Evolutionary conservation across 345 rosid species (phyloP).

Genomic region (Fremontodendron californicum): DNA sequence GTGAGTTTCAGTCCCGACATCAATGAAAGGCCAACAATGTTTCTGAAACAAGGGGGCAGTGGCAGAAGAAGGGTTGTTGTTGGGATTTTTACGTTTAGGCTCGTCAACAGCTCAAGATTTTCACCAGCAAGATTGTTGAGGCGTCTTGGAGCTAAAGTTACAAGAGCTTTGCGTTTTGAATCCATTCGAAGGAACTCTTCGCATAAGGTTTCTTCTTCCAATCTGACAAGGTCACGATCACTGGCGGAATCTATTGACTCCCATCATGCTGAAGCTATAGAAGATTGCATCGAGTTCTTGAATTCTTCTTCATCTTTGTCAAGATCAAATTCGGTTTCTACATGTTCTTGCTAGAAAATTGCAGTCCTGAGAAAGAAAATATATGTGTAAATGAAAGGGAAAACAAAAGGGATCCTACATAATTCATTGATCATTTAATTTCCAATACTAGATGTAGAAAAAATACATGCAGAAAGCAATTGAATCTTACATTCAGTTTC

Average conservation of each 20-base stretch:
- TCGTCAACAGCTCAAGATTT: slow-evolving; percentile 29
- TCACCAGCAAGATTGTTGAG: slow-evolving; percentile 48
- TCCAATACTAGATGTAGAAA: not conserved
- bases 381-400: not conserved
- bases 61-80: slow-evolving; percentile 34
- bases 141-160: slow-evolving; percentile 53
- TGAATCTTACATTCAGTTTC: not conserved
- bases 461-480: not conserved
- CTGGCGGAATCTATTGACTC: slow-evolving; percentile 67
- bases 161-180: slow-evolving; percentile 45
- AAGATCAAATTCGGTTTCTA: slow-evolving; percentile 65
- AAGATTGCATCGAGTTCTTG: slow-evolving; percentile 89
- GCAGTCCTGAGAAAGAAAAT: not conserved
- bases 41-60: slow-evolving; percentile 40
- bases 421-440: not conserved
- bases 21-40: slow-evolving; percentile 34
- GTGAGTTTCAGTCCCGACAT: slow-evolving; percentile 64
- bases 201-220: slow-evolving; percentile 40
- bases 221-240: slow-evolving; percentile 64
- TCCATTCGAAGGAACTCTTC: slow-evolving; percentile 44
- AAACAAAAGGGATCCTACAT: not conserved
- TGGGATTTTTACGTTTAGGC: slow-evolving; percentile 46
- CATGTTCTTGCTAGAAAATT: slow-evolving; percentile 37
- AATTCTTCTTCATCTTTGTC: slow-evolving; percentile 71
- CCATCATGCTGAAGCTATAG: slow-evolving; percentile 79